phyloP scores from a whole-genome alignment of 768 basidiomycete genomes.

The Boletellus ananas region DNA sequence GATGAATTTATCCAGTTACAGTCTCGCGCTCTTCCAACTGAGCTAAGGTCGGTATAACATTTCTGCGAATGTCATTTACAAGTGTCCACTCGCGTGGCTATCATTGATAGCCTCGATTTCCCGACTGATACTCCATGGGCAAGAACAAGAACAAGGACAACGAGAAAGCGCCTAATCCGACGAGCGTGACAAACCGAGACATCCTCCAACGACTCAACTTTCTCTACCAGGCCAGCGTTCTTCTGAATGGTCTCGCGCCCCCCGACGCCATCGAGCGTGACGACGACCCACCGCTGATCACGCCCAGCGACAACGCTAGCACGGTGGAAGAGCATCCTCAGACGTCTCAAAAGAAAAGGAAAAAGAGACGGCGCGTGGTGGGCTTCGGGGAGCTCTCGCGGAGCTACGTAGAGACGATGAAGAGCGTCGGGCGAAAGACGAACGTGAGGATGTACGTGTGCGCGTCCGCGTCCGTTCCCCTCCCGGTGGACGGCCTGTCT shows the following conservation, averaged over 20 bases:
- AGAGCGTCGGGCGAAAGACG: conserved; percentile 67
- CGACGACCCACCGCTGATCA: not conserved
- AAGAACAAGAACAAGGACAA: conserved; percentile 60
- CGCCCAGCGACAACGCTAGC: not conserved
- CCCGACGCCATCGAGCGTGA: not conserved
- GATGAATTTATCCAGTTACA: conserved; percentile 37
- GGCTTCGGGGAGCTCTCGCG: conserved; percentile 53
- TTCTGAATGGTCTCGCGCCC: conserved; percentile 43
- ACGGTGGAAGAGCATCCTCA: not conserved
- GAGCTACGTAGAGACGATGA: conserved; percentile 64
- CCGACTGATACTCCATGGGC: too few relatives aligned
- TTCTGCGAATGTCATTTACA: too few relatives aligned
- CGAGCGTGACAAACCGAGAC: conserved; percentile 62
- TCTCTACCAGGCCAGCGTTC: conserved; percentile 76
- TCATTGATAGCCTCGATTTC: too few relatives aligned
- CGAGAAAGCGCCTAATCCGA: conserved; percentile 54
- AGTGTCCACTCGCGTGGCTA: too few relatives aligned
- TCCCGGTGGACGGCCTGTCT: not conserved
- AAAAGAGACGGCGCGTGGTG: conserved; percentile 29
- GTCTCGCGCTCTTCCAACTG: conserved; percentile 52
- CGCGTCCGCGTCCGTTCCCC: not conserved
- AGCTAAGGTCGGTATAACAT: conserved; percentile 24
- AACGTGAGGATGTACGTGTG: conserved; percentile 67
- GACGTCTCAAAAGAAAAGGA: conserved; percentile 11
- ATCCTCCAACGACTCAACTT: conserved; percentile 82